Evolutionary conservation across 345 rosid species (phyloP).

Genomic region (Hirschfeldia incana): DNA sequence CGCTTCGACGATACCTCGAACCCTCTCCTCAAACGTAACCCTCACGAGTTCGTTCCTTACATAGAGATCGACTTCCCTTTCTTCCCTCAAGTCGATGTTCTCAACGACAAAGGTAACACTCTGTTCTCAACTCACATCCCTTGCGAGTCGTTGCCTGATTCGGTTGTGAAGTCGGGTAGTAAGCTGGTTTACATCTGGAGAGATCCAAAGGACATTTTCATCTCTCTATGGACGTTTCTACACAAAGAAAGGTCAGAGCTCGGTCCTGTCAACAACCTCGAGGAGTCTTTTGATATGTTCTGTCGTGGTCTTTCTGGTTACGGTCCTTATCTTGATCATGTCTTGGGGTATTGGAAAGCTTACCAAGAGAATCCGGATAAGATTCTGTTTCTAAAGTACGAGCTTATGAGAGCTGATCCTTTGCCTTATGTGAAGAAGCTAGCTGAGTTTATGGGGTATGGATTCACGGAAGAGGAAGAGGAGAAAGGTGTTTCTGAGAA

Average conservation of each 20-base stretch:
- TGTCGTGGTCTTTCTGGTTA: conserved; percentile 31
- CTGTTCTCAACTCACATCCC: conserved; percentile 42
- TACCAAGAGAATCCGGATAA: conserved; percentile 26
- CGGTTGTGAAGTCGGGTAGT: conserved; percentile 26
- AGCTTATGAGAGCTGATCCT: conserved; percentile 33
- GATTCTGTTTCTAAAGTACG: conserved; percentile 37
- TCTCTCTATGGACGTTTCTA: conserved; percentile 37
- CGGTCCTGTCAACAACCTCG: conserved; percentile 29
- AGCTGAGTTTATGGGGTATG: conserved; percentile 41
- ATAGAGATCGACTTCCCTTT: conserved; percentile 41
- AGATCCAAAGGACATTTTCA: conserved; percentile 42
- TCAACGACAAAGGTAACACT: conserved; percentile 37
- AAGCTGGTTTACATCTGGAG: conserved; percentile 46
- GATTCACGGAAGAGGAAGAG: conserved; percentile 38
- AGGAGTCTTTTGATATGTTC: conserved; percentile 39
- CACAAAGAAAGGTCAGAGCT: conserved; percentile 35
- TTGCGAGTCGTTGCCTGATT: conserved; percentile 26
- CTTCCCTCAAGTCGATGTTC: conserved; percentile 37
- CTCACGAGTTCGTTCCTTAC: conserved; percentile 46
- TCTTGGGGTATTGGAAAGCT: conserved; percentile 40
- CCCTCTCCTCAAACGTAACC: conserved; percentile 36
- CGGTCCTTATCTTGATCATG: conserved; percentile 43
- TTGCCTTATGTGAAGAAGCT: conserved; percentile 30
- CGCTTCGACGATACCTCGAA: conserved; percentile 19
- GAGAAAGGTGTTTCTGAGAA: conserved; percentile 25